A percentile compares a stretch with the other conserved stretches of the same genome.
Conservation (phyloP, 2,329 filamentous ascomycete genomes). For the Albifimbria verrucaria region DNA sequence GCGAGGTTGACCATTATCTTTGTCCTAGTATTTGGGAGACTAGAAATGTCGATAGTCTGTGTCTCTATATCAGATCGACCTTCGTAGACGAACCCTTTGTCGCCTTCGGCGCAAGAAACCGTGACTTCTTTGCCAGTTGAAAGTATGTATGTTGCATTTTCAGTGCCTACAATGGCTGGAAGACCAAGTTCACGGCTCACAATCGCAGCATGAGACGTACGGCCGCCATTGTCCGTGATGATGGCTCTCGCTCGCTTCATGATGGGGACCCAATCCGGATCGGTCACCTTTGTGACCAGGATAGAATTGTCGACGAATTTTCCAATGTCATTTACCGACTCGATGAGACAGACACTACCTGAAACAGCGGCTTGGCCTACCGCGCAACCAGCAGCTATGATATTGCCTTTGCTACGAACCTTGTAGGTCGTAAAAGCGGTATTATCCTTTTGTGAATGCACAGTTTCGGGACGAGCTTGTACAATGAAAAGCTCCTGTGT, state of each 20-base stretch:
- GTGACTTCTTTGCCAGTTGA: slow-evolving; percentile 34
- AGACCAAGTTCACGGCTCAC: slow-evolving; percentile 36
- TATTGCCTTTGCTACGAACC: slow-evolving; percentile 22
- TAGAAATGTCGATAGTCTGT: slow-evolving; percentile 24
- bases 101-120: slow-evolving; percentile 34
- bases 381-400: slow-evolving; percentile 25
- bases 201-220: slow-evolving; percentile 37
- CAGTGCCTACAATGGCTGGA: slow-evolving; percentile 33
- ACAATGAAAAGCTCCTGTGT: slow-evolving; percentile 28
- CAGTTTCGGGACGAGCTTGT: slow-evolving; percentile 33
- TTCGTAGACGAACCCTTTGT: slow-evolving; percentile 32
- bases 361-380: slow-evolving; percentile 30
- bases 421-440: slow-evolving; percentile 29
- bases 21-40: slow-evolving; percentile 20
- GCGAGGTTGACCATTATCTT: slow-evolving; percentile 36
- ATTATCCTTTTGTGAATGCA: slow-evolving; percentile 28
- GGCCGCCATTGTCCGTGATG: slow-evolving; percentile 33
- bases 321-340: slow-evolving; percentile 23
- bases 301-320: slow-evolving; percentile 30
- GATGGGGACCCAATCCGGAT: slow-evolving; percentile 35
- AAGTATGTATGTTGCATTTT: slow-evolving; percentile 30
- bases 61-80: slow-evolving; percentile 29
- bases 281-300: slow-evolving; percentile 30
- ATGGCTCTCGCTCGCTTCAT: slow-evolving; percentile 35
- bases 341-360: slow-evolving; percentile 29